Percentiles rank a stretch among this genome's conserved stretches.
phyloP scores from a whole-genome alignment of 805 yeast genomes.

The Suhomyces faveliae region DNA sequence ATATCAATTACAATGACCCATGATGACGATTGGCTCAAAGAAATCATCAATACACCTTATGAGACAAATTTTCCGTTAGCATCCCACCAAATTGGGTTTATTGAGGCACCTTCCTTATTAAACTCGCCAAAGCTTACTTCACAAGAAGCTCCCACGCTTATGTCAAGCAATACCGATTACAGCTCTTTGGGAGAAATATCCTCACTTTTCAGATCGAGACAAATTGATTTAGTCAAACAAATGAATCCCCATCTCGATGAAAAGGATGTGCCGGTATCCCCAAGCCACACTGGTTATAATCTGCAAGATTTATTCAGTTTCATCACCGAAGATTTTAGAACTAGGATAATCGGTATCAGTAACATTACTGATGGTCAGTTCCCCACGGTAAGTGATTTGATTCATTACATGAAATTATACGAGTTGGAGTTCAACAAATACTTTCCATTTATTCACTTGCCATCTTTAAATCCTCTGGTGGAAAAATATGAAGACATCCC shows the following conservation, averaged over 20 bases:
- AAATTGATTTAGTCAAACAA: constrained; percentile 61
- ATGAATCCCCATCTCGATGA: constrained; percentile 13
- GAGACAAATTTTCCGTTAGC: constrained; percentile 54
- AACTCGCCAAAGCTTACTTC: constrained; percentile 8
- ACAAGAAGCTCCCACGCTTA: constrained; percentile 14
- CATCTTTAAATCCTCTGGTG: constrained; percentile 47
- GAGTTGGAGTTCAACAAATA: constrained; percentile 76
- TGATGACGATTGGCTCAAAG: constrained; percentile 64
- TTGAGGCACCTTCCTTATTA: constrained; percentile 30
- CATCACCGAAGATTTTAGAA: constrained; percentile 44
- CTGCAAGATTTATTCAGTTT: constrained; percentile 10
- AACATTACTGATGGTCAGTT: constrained; percentile 58
- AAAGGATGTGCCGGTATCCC: neutral
- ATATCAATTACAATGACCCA: constrained; percentile 9
- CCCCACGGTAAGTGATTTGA: constrained; percentile 74
- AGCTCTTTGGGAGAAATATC: constrained; percentile 46
- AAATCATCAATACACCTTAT: constrained; percentile 65
- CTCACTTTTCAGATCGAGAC: constrained; percentile 62
- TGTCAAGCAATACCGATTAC: constrained; percentile 18
- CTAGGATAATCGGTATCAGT: constrained; percentile 51
- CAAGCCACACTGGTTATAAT: constrained; percentile 6
- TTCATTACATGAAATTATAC: constrained; percentile 71
- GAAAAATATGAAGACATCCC: constrained; percentile 55
- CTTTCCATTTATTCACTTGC: constrained; percentile 81
- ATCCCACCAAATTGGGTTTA: constrained; percentile 61